Conservation (phyloP, 345 rosid species). For the Corchorus olitorius region DNA sequence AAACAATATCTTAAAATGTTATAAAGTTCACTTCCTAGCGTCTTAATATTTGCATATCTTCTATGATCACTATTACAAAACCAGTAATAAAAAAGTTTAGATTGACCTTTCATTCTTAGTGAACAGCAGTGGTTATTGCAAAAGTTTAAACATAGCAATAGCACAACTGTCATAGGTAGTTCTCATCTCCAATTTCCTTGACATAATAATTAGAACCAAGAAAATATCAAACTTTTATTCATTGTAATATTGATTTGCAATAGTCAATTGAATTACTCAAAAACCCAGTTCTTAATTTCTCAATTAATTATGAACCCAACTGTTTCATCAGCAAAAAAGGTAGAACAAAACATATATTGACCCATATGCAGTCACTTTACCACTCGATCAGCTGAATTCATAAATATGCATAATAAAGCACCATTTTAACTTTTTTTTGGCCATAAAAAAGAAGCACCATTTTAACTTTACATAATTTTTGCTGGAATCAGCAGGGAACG, state of each 20-base stretch:
- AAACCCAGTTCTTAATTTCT: not conserved
- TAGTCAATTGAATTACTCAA: not conserved
- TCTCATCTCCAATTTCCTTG: not conserved
- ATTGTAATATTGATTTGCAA: not conserved
- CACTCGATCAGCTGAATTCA: not conserved
- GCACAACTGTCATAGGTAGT: not conserved
- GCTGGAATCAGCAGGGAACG: not conserved
- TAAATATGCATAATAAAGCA: not conserved
- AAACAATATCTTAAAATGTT: slow-evolving; percentile 13
- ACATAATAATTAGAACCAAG: not conserved
- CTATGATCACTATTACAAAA: not conserved
- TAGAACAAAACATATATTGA: not conserved
- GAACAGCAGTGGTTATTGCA: not conserved
- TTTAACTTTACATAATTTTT: not conserved
- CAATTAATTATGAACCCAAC: not conserved
- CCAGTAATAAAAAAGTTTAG: not conserved
- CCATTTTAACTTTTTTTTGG: too few species aligned
- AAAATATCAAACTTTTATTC: not conserved
- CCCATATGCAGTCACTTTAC: not conserved
- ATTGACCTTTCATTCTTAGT: not conserved
- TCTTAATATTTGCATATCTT: slow-evolving; percentile 6
- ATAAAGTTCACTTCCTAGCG: not conserved
- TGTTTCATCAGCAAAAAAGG: not conserved
- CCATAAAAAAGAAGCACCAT: too few species aligned
- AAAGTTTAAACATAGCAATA: not conserved